Percentiles rank a stretch among this genome's conserved stretches.
phyloP scores from a whole-genome alignment of 106 monocot genomes.

The Vanilla planifolia region DNA sequence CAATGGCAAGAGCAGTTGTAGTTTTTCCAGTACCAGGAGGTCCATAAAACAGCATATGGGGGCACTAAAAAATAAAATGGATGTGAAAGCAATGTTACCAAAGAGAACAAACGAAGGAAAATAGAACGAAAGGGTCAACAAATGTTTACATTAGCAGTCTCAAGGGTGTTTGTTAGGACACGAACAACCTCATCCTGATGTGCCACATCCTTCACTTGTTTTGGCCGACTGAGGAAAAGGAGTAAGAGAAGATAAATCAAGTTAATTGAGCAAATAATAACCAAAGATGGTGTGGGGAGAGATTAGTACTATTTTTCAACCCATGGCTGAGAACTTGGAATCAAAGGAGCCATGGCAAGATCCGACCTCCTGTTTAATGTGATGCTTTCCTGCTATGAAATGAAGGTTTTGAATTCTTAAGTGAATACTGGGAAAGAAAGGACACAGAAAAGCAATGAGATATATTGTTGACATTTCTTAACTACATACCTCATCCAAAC shows the following conservation, averaged over 20 bases:
- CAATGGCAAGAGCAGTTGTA: constrained; percentile 91
- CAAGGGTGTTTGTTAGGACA: constrained; percentile 93
- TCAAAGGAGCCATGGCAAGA: constrained; percentile 66
- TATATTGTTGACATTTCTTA: too few relatives aligned
- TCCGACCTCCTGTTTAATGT: too few relatives aligned
- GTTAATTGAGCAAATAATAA: constrained; percentile 1
- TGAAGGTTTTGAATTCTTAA: too few relatives aligned
- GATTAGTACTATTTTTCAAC: constrained; percentile 91
- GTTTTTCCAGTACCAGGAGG: constrained; percentile 98
- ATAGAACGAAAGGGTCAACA: neutral
- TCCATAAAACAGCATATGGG: constrained; percentile 98
- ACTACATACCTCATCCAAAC: too few relatives aligned
- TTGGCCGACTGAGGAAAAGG: constrained; percentile 79
- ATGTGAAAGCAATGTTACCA: neutral
- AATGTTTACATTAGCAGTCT: constrained; percentile 65
- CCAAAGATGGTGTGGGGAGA: neutral
- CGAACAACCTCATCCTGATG: constrained; percentile 99
- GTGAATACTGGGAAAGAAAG: too few relatives aligned
- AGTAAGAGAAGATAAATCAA: neutral
- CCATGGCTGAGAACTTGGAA: constrained; percentile 83
- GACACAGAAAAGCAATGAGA: too few relatives aligned
- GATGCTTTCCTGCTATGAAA: too few relatives aligned
- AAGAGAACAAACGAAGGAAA: neutral
- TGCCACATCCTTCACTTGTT: constrained; percentile 93
- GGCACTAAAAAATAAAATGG: constrained; percentile 41